Conservation (phyloP, 805 yeast species). For the Metschnikowia henanensis region DNA sequence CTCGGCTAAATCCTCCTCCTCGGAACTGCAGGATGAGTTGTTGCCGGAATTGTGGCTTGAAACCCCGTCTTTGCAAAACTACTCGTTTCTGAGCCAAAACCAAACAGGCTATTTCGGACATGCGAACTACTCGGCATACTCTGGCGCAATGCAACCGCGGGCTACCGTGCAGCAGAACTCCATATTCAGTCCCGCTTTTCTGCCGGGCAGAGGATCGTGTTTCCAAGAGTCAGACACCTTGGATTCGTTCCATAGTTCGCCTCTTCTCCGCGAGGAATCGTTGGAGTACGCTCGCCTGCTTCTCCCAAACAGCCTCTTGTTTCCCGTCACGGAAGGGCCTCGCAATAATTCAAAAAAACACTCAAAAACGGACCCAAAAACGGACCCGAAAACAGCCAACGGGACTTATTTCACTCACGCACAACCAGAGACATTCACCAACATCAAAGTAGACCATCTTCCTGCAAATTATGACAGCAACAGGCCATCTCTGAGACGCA, state of each 20-base stretch:
- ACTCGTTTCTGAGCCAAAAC: slow-evolving; percentile 1
- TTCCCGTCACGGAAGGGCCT: slow-evolving; percentile 31
- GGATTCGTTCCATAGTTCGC: slow-evolving; percentile 10
- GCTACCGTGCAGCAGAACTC: not conserved
- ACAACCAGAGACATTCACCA: too few species aligned
- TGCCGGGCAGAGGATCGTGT: not conserved
- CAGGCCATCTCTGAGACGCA: slow-evolving; percentile 8
- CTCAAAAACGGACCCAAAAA: too few species aligned
- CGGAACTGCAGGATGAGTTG: slow-evolving; percentile 24
- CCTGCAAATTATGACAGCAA: not conserved
- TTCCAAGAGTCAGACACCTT: slow-evolving; percentile 1
- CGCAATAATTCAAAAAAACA: not conserved
- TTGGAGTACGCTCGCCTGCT: slow-evolving; percentile 23
- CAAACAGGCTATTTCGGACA: not conserved
- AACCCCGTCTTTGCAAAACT: slow-evolving; percentile 11
- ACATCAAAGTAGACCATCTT: not conserved
- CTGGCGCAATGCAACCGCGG: not conserved
- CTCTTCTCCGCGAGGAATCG: slow-evolving; percentile 25
- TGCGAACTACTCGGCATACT: not conserved
- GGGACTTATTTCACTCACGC: too few species aligned
- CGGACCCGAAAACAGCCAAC: too few species aligned
- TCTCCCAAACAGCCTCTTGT: slow-evolving; percentile 25
- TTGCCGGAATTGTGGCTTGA: slow-evolving; percentile 38
- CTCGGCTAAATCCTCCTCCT: slow-evolving; percentile 10
- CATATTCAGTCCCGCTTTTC: not conserved